These are phyloP conservation scores for Skeletonema tropicum DNA, from an alignment of 108 stramenopile species.

Conservation along the genomic window DNA sequence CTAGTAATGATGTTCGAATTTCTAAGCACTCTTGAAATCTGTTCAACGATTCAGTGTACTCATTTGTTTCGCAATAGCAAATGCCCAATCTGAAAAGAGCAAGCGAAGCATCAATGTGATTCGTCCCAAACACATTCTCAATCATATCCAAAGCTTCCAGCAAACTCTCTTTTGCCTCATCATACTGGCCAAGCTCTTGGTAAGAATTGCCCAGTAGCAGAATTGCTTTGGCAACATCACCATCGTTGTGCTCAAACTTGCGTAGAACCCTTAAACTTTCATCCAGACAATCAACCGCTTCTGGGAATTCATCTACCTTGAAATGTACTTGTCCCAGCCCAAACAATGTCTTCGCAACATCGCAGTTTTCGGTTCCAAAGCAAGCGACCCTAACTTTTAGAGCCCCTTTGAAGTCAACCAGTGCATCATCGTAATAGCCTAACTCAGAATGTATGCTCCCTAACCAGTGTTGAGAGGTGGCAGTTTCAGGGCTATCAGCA, in stretches of 20 bases:
- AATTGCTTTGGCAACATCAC: constrained; percentile 29
- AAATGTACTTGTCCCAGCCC: constrained; percentile 48
- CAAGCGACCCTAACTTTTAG: constrained; percentile 37
- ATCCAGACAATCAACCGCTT: constrained; percentile 44
- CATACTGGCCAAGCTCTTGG: constrained; percentile 40
- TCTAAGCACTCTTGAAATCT: constrained; percentile 38
- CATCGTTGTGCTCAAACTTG: constrained; percentile 18
- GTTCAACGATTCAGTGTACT: constrained; percentile 34
- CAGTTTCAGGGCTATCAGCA: constrained; percentile 34
- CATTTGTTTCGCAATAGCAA: constrained; percentile 39
- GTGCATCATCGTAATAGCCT: constrained; percentile 34
- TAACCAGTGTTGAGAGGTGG: constrained; percentile 46
- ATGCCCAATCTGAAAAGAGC: constrained; percentile 50
- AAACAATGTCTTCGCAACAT: constrained; percentile 37
- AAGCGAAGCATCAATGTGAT: constrained; percentile 44
- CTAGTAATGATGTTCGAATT: constrained; percentile 36
- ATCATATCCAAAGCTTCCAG: constrained; percentile 26
- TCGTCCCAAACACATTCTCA: constrained; percentile 24
- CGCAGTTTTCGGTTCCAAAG: constrained; percentile 38
- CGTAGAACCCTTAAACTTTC: constrained; percentile 39
- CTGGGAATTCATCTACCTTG: constrained; percentile 38
- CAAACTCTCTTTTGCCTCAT: constrained; percentile 32
- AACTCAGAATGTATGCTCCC: constrained; percentile 41
- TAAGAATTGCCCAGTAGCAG: constrained; percentile 44
- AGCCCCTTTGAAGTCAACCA: constrained; percentile 41